Conservation (phyloP, 306 rosid species). For the Acacia crassicarpa region DNA sequence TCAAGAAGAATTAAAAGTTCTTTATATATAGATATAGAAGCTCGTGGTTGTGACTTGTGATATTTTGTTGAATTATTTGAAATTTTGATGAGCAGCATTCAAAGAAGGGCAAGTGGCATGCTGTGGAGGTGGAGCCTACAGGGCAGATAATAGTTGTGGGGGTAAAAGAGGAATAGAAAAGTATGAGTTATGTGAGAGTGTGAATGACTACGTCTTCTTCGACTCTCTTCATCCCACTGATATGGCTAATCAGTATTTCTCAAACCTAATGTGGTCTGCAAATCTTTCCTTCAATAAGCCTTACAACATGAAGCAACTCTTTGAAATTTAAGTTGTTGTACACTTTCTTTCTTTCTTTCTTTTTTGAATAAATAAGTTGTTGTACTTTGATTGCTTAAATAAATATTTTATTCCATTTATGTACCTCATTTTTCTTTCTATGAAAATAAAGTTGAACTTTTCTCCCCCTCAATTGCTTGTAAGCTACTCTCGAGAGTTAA, state of each 20-base stretch:
- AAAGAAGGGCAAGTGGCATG: not conserved
- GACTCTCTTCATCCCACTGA: conserved; percentile 49
- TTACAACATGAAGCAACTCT: conserved; percentile 38
- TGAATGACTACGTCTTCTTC: conserved; percentile 39
- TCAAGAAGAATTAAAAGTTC: not conserved
- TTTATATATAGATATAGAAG: not conserved
- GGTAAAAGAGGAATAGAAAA: conserved; percentile 18
- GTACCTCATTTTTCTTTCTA: not conserved
- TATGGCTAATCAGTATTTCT: conserved; percentile 26
- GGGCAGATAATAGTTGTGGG: not conserved
- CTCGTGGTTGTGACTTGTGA: not conserved
- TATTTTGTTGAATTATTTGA: not conserved
- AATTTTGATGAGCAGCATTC: not conserved
- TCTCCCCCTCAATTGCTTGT: not conserved
- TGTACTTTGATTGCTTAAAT: not conserved
- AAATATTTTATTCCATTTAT: not conserved
- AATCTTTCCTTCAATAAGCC: conserved; percentile 26
- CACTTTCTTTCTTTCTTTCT: too few relatives aligned
- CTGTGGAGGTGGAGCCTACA: not conserved
- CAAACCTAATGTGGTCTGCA: conserved; percentile 42
- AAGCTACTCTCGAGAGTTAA: too few relatives aligned
- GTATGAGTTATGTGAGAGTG: conserved; percentile 42
- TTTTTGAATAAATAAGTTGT: too few relatives aligned
- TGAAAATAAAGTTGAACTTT: too few relatives aligned
- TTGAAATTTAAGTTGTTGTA: not conserved